Base-by-base conservation (phyloP, 1,284 basidiomycete species). In the Ceratobasidium sp. region DNA sequence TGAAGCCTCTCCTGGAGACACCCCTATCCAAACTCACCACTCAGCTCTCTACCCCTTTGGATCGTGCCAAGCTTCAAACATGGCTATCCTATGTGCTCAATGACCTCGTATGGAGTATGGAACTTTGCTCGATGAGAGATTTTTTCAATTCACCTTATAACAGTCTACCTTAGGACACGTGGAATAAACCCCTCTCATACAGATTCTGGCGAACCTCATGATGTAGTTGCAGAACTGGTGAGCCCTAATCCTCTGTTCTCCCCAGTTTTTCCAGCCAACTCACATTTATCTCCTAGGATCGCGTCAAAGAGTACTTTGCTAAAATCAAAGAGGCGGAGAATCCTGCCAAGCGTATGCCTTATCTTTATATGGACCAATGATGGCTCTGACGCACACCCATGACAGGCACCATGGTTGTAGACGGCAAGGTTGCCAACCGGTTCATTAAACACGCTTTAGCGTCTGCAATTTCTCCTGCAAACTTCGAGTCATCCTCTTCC, bases 381-480 rank as follows among this genome's bases (percentile, higher is more conserved):
- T 70, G 67, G 39, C 33, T 26, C n/a, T 40, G 13, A 56, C 18
- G 2, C 6, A 69, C 18, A 60, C 79, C 60, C 49, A 63, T 82
- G 12, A 64, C 20, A 92, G 91, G 87, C 82, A 87, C 86, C 69
- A 84, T 86, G 56, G 86, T 86, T 49, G 80, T 95, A 69, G 94
- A 95, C 88, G 94, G 92, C 83, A 90, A 86, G 33, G 94, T 92
- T n/a, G 94, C 94, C 4, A 87, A 87, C 67, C 90, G 94, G 44
- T 95, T 95, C 85, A 95, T 95, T 84, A 93, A 92, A 83, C 89
- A 94, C 82, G 94, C 94, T n/a, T 93, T 95, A 72, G 85, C 91
- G 0, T 91, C 93, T 83, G 87, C 87, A n/a, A 86, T 77, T 86
- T 81, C 85, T 86, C 80, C 83, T 83, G 40, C 85, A 83, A 75